Conservation (phyloP, 805 yeast genomes). For the Priceomyces carsonii region DNA sequence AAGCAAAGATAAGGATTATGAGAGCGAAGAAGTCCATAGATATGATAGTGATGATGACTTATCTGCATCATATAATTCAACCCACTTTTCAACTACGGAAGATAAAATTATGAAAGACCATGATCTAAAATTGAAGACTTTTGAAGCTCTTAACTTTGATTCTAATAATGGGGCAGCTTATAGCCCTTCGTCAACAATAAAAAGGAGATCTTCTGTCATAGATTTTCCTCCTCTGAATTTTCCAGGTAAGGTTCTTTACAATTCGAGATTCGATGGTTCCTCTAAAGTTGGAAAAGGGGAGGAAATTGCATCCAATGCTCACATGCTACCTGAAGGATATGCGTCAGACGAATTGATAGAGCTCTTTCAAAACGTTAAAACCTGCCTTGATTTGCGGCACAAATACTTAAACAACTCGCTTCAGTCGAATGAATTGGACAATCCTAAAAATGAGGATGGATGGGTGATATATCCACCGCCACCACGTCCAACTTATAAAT, state of each 20-base stretch:
- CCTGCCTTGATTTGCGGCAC: conserved; percentile 71
- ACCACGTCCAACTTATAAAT: conserved; percentile 81
- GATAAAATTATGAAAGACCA: conserved; percentile 64
- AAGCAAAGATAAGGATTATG: too few relatives aligned
- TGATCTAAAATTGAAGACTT: conserved; percentile 64
- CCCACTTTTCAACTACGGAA: conserved; percentile 66
- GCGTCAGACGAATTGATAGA: conserved; percentile 71
- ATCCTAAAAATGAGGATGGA: conserved; percentile 73
- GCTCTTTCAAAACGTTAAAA: conserved; percentile 59
- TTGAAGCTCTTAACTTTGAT: conserved; percentile 42
- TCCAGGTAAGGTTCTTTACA: conserved; percentile 1
- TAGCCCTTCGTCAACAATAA: conserved; percentile 13
- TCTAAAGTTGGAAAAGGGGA: too few relatives aligned
- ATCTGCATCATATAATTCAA: conserved; percentile 37
- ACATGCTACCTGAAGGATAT: conserved; percentile 50
- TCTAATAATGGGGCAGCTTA: conserved; percentile 6
- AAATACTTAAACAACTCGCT: conserved; percentile 70
- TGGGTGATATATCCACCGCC: conserved; percentile 94
- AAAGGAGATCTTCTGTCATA: conserved; percentile 39
- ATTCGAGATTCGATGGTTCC: too few relatives aligned
- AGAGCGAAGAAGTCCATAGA: too few relatives aligned
- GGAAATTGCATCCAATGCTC: too few relatives aligned
- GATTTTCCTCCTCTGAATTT: conserved; percentile 31
- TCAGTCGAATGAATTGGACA: conserved; percentile 66
- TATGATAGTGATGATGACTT: conserved; percentile 25